These are phyloP conservation scores for Penicillium desertorum DNA, from an alignment of 495 filamentous ascomycete species.

Conservation along the genomic window DNA sequence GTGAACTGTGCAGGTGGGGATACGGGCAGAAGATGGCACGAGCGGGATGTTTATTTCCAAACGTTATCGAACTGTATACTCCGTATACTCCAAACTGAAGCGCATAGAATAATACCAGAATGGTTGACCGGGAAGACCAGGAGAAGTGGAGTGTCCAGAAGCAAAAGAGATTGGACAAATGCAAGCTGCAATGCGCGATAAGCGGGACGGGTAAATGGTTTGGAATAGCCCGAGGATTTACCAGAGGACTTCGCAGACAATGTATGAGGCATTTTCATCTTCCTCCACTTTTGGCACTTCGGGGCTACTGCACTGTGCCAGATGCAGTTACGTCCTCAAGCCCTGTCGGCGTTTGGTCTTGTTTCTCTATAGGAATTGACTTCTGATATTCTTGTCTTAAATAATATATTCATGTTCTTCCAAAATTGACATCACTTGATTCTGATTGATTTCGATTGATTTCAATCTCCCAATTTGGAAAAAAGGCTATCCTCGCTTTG, in stretches of 20 bases:
- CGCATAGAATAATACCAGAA: background rate
- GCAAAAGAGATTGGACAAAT: slow-evolving; percentile 6
- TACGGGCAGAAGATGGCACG: slow-evolving; percentile 9
- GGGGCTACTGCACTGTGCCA: slow-evolving; percentile 11
- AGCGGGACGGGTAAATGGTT: slow-evolving; percentile 7
- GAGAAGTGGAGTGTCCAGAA: slow-evolving; percentile 26
- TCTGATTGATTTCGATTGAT: background rate
- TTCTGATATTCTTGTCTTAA: background rate
- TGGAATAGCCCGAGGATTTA: background rate
- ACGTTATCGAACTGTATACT: too few relatives aligned
- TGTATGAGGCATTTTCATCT: slow-evolving; percentile 14
- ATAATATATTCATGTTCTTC: background rate
- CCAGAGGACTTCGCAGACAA: background rate
- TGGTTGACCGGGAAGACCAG: slow-evolving; percentile 30
- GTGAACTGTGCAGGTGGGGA: slow-evolving; percentile 33
- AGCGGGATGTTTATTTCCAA: slow-evolving; percentile 11
- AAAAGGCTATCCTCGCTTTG: background rate
- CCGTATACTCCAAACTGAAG: background rate
- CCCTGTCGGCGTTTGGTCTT: background rate
- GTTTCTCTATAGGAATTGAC: background rate
- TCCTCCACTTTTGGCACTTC: slow-evolving; percentile 1
- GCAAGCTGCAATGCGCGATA: slow-evolving; percentile 13
- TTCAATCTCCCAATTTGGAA: background rate
- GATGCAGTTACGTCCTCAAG: slow-evolving; percentile 5
- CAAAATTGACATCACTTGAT: background rate